Evolutionary conservation across 2,329 filamentous ascomycete species (phyloP).

Genomic region (Lasiodiplodia sp.): DNA sequence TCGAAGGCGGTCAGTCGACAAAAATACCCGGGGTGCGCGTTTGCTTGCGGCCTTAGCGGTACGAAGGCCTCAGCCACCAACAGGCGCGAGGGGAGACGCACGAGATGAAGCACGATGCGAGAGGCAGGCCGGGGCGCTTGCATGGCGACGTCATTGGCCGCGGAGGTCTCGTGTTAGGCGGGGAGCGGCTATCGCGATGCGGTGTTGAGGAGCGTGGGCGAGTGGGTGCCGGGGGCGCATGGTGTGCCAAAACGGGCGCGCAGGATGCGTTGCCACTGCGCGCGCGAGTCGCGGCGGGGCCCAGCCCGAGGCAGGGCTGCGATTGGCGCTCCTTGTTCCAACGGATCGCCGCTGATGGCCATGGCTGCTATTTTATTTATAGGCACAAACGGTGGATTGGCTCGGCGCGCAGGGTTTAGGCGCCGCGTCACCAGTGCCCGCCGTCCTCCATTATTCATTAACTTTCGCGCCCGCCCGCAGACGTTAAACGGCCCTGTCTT

Average conservation of each 20-base stretch:
- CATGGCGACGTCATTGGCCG: conserved; percentile 24
- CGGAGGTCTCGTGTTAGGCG: conserved; percentile 10
- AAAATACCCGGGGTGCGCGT: conserved; percentile 17
- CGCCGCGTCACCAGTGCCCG: conserved; percentile 27
- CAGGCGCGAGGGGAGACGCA: conserved; percentile 15
- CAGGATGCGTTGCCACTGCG: conserved; percentile 27
- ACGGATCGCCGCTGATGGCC: conserved; percentile 22
- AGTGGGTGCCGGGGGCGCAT: conserved; percentile 10
- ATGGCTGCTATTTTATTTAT: conserved; percentile 15
- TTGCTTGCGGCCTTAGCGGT: conserved; percentile 10
- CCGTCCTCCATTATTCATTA: conserved; percentile 29
- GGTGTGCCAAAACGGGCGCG: conserved; percentile 26
- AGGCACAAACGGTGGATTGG: conserved; percentile 14
- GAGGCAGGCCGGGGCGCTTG: neutral
- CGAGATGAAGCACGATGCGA: conserved; percentile 24
- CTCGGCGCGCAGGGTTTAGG: conserved; percentile 25
- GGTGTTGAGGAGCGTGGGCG: conserved; percentile 16
- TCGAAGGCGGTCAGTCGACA: conserved; percentile 32
- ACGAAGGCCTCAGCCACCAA: conserved; percentile 25
- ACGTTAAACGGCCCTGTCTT: conserved; percentile 7
- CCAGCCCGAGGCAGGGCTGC: conserved; percentile 13
- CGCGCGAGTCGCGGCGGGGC: conserved; percentile 21
- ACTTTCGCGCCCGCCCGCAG: conserved; percentile 17
- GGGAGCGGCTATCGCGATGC: conserved; percentile 17
- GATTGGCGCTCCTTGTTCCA: conserved; percentile 26